Evolutionary conservation across 2,329 filamentous ascomycete genomes (phyloP), one percentile per base, ranked within the genome.

Genomic region (Cladophialophora psammophila): DNA sequence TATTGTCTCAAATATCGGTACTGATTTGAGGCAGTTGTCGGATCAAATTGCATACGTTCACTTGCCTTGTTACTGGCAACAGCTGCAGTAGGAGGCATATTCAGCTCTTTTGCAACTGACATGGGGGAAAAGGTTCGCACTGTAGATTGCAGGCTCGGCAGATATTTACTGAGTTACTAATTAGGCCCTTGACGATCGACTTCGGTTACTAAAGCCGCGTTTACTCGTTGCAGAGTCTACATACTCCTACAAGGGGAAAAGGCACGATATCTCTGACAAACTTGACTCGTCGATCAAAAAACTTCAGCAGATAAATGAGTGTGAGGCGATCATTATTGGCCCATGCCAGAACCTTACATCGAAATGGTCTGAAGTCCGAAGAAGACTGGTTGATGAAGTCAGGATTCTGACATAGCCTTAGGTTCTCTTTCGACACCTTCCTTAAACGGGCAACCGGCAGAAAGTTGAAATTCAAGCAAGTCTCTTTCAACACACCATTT

Each of bases 141-240:
- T 26, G 26, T 26, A 26, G 2, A 26, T 26, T 26, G 3, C 26
- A 26, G 26, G 2, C 26, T 26, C 26, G 26, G 26, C 26, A 26
- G 26, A 26, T 26, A 26, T 26, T 26, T 26, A 26, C 26, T 26
- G 26, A 26, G 3, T 2, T 26, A 26, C 26, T 3, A 26, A 26
- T 26, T 26, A 26, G 26, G 78, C 64, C 15, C 61, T 67, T 12
- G 20, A 54, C 9, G 91, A 95, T 78, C 83, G 92, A 35, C 82
- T 91, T 26, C 78, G 88, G 57, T 91, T 94, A 80, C 87, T 94
- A 65, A 84, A 88, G 71, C 92, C 92, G 4, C 89, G 87, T 77
- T 91, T 88, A 75, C 82, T 96, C 13, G 94, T 96, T 74, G 88
- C 94, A 73, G 92, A 96, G 72, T 91, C 95, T 72, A 87, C 84